Base-by-base conservation (phyloP, 1,284 basidiomycete genomes). In the Filobasidium uniguttulatum region DNA sequence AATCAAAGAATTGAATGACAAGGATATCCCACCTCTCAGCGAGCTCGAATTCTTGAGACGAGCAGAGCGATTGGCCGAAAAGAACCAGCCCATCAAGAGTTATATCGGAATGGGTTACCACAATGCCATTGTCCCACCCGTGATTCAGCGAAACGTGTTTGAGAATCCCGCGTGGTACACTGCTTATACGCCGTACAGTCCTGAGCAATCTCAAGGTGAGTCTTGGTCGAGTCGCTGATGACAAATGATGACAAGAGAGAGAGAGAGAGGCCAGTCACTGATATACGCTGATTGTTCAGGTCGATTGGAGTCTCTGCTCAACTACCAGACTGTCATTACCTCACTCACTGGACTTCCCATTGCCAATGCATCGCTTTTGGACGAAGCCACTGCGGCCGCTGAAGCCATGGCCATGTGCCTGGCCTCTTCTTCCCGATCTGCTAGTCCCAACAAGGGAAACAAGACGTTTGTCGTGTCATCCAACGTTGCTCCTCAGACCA, bases 81-180 rank as follows among this genome's bases (percentile, higher is more conserved):
- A 79, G 68, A 97, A 98, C 72, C 80, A 81, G 69, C 72, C 77
- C 7, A 83, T 83, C 70, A 88, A 85, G 75, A 90, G 82, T 62
- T 93, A 89, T 67, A 98, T 97, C 64, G 93, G 93, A 37, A 89
- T 96, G 89, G 93, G 93, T 12, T 97, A 98, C 71, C 85, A 93
- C 65, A 84, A 83, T 62, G 88, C 90, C 17, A 86, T 93, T 29
- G 85, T 93, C 3, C 90, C 90, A 6, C 83, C 86, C 12, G 88
- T 94, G 46, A 85, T 96, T 67, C 75, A 91, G 60, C 83, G 90
- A 57, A 96, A 93, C 65, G 86, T 90, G 59, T 82, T 89, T 72
- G 91, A 98, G 70, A 97, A 94, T 66, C 93, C 91, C 22, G 86
- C 83, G 9, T 98, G 93, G 93, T 97, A 97, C 71, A 97, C 91